Percentiles rank a stretch among this genome's conserved stretches.
phyloP scores from a whole-genome alignment of 371 early-diverging fungal species.

The Mucor circinelloides region DNA sequence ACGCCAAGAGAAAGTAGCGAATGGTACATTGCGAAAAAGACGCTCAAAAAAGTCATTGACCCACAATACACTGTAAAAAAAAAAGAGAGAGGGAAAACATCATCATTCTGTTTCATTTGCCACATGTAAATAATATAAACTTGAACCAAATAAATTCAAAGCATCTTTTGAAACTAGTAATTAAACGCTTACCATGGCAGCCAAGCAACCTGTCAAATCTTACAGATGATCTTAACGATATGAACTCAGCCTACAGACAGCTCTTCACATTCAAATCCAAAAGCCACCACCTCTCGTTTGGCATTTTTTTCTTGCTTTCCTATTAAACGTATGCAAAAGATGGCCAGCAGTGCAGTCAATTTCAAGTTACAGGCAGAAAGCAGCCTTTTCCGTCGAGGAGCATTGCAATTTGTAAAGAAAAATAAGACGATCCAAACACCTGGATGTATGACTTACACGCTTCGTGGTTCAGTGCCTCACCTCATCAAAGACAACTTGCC shows the following conservation, averaged over 20 bases:
- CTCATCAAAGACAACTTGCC: conserved; percentile 67
- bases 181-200: neutral
- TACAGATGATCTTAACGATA: neutral
- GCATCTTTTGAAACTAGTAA: neutral
- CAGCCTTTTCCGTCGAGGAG: conserved; percentile 37
- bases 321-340: conserved; percentile 25
- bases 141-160: neutral
- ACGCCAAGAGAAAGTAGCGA: conserved; percentile 72
- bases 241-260: neutral
- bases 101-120: neutral
- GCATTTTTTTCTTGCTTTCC: conserved; percentile 8
- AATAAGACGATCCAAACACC: conserved; percentile 64
- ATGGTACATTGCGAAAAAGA: conserved; percentile 66
- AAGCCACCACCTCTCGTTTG: conserved; percentile 5
- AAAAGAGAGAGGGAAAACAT: neutral
- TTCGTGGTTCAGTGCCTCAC: conserved; percentile 77
- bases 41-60: conserved; percentile 22
- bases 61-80: neutral
- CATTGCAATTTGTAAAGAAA: conserved; percentile 40
- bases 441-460: conserved; percentile 69
- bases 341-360: conserved; percentile 26
- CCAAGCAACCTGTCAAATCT: neutral
- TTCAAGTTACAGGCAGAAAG: conserved; percentile 28
- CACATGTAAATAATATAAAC: neutral
- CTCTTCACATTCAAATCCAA: neutral